Conservation (phyloP, 2,329 filamentous ascomycete genomes). For the Pseudogymnoascus sp. region DNA sequence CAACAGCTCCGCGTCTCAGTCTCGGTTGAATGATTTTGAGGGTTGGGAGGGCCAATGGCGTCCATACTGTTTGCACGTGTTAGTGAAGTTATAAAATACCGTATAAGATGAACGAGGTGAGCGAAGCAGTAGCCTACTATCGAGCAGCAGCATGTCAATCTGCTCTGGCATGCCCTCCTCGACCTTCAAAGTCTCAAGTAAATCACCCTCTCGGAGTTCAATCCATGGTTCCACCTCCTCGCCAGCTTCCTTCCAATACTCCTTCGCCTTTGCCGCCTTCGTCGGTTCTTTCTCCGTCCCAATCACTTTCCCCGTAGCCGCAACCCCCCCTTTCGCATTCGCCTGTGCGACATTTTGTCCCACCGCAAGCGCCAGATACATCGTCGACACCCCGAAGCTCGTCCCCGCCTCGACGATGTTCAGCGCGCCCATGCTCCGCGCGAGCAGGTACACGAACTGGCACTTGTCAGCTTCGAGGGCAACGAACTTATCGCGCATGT, state of each 20-base stretch:
- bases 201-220: conserved; percentile 50
- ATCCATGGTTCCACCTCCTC: conserved; percentile 40
- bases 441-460: conserved; percentile 47
- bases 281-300: conserved; percentile 51
- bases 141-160: conserved; percentile 50
- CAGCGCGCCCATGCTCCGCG: conserved; percentile 40
- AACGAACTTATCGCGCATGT: conserved; percentile 50
- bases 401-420: conserved; percentile 54
- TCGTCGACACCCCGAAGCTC: conserved; percentile 53
- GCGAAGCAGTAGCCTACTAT: conserved; percentile 44
- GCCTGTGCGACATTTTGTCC: conserved; percentile 35
- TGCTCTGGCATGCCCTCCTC: conserved; percentile 34
- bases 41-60: conserved; percentile 45
- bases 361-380: conserved; percentile 53
- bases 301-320: conserved; percentile 41
- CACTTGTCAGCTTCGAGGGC: conserved; percentile 53
- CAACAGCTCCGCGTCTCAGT: conserved; percentile 39
- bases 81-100: background rate
- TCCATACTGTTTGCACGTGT: conserved; percentile 42
- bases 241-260: conserved; percentile 46
- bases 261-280: conserved; percentile 45
- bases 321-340: conserved; percentile 19
- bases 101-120: background rate
- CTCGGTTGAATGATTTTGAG: conserved; percentile 39
- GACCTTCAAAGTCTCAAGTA: conserved; percentile 47